Evolutionary conservation across 129 eudicot species (phyloP), one percentile per base, ranked within the genome.

Genomic region (Tanacetum coccineum): DNA sequence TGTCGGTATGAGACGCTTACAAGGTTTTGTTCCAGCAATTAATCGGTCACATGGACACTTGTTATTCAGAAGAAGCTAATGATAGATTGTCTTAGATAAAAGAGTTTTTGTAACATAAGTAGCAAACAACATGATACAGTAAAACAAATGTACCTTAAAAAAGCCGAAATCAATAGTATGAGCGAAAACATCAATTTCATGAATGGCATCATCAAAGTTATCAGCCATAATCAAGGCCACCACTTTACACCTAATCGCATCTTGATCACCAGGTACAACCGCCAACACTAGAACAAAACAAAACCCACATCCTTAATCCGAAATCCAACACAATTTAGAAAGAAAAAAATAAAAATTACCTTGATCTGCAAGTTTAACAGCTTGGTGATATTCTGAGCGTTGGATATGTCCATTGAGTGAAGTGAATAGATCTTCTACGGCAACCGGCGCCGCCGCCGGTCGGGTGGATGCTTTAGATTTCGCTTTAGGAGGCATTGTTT

Each of bases 401-500:
- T 89, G 72, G 55, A 93, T 81, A 72, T 84, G 92, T 17, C 95
- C 85, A 75, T 84, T 73, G 58, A 93, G 89, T 19, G 95, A 36
- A 13, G 93, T 82, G 81, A 93, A 93, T 0, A 89, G 96, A 49
- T 89, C 96, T 79, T 89, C 99, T n/a, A 89, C 55, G 15, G 91
- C 55, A 44, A 78, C 50, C 1, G 95, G 78, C 7, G 80, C 52
- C 18, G 85, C 59, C 14, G 86, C 57, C 0, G 94, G 77, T 4
- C 79, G 70, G n/a, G 84, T 70, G 20, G 86, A 14, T 15, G 77
- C 56, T 64, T 83, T 84, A 7, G 79, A 81, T 81, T 85, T 90
- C 46, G 87, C 70, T 79, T 93, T 89, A 20, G 96, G 94, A 80
- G 97, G 84, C 93, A n/a, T n/a, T n/a, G n/a, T n/a, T n/a, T n/a